phyloP scores from a whole-genome alignment of 345 rosid species.

The Corchorus capsularis region DNA sequence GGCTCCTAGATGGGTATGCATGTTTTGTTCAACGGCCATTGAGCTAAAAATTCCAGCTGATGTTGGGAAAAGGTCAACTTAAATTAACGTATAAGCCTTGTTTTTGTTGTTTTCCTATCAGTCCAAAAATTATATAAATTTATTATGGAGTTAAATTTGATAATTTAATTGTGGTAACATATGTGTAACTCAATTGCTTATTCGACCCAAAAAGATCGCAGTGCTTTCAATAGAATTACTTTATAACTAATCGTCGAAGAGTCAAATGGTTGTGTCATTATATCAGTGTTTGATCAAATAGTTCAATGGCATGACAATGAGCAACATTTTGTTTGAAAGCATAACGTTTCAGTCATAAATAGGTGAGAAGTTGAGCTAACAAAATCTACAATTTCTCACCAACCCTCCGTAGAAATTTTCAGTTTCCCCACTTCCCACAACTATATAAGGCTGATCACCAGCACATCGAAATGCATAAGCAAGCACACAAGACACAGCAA shows the following conservation, averaged over 20 bases:
- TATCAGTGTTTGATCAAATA: background rate
- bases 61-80: background rate
- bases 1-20: background rate
- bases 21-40: background rate
- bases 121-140: too few relatives aligned
- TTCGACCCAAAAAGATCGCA: background rate
- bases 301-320: background rate
- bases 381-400: conserved; percentile 4
- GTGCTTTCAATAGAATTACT: background rate
- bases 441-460: conserved; percentile 1
- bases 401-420: background rate
- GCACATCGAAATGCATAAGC: conserved; percentile 1
- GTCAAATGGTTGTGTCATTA: background rate
- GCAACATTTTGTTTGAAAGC: background rate
- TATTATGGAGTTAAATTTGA: background rate
- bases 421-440: background rate
- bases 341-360: background rate
- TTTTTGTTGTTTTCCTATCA: background rate
- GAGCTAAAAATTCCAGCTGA: background rate
- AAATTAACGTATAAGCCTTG: background rate
- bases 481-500: background rate
- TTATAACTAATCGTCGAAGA: background rate
- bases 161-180: background rate
- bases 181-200: background rate
- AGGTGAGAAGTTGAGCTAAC: conserved; percentile 16